Base-by-base conservation (phyloP, 1,284 basidiomycete genomes). In the Leccinum insolens region DNA sequence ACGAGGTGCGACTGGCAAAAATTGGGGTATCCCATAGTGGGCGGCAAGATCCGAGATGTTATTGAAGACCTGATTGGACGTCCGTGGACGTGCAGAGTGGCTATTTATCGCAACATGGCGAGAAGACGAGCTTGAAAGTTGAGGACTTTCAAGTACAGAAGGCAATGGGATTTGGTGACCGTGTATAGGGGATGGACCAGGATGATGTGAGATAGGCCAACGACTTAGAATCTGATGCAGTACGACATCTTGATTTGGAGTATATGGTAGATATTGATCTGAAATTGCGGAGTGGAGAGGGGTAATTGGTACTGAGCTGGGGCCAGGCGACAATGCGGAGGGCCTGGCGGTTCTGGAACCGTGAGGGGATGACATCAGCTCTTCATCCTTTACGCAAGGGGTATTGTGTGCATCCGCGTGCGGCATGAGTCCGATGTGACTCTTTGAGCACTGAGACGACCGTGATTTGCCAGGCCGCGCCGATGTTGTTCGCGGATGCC, bases 11-110 rank as follows among this genome's bases (percentile, higher is more conserved):
- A 86, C 86, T 60, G 91, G 90, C 62, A 92, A 79, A 69, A 82
- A 85, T 70, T 86, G 84, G 67, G 90, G 91, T 73, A 92, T 87
- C 80, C 89, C 91, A 91, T 91, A 87, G 71, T 91, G 89, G 72
- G 88, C 82, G 75, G 89, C 87, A 67, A 90, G 81, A 81, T 88
- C 89, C 70, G 83, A 83, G 31, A 84, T 79, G 70, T 80, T 81
- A 64, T 76, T 78, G 66, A 84, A 85, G 71, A 86, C 83, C 78
- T 82, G 82, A 63, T 81, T 78, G 22, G 78, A 76, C 77, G 83
- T 82, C 83, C 79, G 75, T 76, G 75, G 83, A 83, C 84, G 82
- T 72, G 72, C 60, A 65, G 76, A 68, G 55, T 71, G 69, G 17
- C 67, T 71, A 72, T 80, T 84, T 84, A 86, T 74, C 78, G 83